These are phyloP conservation scores for Leccinum subgranulosum DNA, from an alignment of 768 basidiomycete species.

Conservation along the genomic window DNA sequence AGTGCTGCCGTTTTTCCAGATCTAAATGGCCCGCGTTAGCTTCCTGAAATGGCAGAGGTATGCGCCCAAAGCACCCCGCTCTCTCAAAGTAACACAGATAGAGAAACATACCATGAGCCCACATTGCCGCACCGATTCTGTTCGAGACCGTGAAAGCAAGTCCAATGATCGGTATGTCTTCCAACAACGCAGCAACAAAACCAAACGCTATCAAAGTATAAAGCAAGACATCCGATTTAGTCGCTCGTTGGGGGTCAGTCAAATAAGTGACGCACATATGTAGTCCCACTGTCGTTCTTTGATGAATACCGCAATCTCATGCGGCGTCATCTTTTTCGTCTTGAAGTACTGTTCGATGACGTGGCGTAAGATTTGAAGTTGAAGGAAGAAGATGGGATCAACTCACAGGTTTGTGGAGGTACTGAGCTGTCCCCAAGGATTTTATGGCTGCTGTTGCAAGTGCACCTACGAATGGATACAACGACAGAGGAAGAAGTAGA, in stretches of 20 bases:
- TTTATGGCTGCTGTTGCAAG: constrained; percentile 61
- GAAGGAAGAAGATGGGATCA: background rate
- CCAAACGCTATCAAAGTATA: constrained; percentile 61
- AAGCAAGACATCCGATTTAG: background rate
- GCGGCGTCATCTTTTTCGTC: constrained; percentile 74
- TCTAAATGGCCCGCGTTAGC: constrained; percentile 36
- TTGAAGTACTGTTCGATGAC: constrained; percentile 63
- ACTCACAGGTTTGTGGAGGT: constrained; percentile 66
- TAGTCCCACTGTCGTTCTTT: constrained; percentile 93
- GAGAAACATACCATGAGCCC: constrained; percentile 66
- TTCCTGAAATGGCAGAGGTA: background rate
- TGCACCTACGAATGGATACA: constrained; percentile 71
- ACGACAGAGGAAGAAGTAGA: constrained; percentile 55
- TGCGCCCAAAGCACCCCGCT: background rate
- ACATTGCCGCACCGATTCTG: constrained; percentile 91
- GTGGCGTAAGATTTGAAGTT: background rate
- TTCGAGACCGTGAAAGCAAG: constrained; percentile 83
- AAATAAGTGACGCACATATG: constrained; percentile 44
- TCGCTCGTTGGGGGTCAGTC: background rate
- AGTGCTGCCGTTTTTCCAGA: constrained; percentile 57
- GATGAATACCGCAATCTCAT: constrained; percentile 71
- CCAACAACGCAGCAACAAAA: constrained; percentile 77
- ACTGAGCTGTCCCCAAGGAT: constrained; percentile 61
- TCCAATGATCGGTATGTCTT: constrained; percentile 78
- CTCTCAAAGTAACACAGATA: background rate